phyloP scores from a whole-genome alignment of 1,139 yeast genomes.

The Suhomyces taliae region DNA sequence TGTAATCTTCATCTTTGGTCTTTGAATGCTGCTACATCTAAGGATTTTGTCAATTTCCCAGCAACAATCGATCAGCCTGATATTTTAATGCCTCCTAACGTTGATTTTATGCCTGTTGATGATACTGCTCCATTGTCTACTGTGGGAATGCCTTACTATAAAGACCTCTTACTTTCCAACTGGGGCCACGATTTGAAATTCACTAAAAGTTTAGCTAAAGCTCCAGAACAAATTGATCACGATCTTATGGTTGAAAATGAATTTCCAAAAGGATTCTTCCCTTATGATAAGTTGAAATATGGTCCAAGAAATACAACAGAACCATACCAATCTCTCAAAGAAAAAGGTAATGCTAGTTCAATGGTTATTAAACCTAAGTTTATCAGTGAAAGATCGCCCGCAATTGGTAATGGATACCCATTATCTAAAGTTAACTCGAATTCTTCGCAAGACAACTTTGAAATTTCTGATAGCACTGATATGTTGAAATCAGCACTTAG shows the following conservation, averaged over 20 bases:
- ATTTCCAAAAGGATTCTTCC: conserved; percentile 24
- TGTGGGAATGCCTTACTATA: conserved; percentile 87
- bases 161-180: conserved; percentile 73
- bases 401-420: neutral
- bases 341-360: conserved; percentile 23
- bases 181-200: conserved; percentile 69
- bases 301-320: conserved; percentile 46
- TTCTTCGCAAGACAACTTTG: conserved; percentile 9
- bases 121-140: conserved; percentile 57
- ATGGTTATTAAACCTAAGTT: conserved; percentile 53
- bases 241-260: conserved; percentile 26
- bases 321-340: conserved; percentile 46
- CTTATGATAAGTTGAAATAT: conserved; percentile 53
- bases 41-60: conserved; percentile 48
- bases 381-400: conserved; percentile 60
- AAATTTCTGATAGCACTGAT: conserved; percentile 3
- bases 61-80: conserved; percentile 54
- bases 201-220: conserved; percentile 49
- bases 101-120: conserved; percentile 34
- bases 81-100: conserved; percentile 22
- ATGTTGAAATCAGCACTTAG: conserved; percentile 5
- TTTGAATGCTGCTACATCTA: conserved; percentile 30
- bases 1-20: conserved; percentile 80
- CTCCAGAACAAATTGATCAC: conserved; percentile 35
- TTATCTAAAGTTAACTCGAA: conserved; percentile 14